phyloP scores from a whole-genome alignment of 108 stramenopile species.

The Cyclostephanos tholiformis region DNA sequence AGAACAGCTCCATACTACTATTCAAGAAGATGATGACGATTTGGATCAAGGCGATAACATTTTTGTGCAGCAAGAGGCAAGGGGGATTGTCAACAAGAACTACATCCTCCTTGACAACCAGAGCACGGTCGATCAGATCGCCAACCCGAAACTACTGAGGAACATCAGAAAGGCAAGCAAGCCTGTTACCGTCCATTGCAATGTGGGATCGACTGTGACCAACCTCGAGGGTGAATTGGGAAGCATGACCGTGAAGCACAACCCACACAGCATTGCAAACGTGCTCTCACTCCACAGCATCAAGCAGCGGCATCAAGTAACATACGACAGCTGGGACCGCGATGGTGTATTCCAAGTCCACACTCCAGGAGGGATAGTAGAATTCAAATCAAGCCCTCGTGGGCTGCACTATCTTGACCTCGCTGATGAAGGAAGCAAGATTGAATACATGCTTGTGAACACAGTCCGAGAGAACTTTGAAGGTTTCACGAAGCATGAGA shows the following conservation, averaged over 20 bases:
- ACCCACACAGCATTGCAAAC: conserved; percentile 46
- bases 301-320: conserved; percentile 17
- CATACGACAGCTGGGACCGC: conserved; percentile 34
- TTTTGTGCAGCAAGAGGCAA: no score
- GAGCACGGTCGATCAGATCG: no score
- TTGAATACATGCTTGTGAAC: no score
- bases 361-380: neutral
- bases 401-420: neutral
- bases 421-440: neutral
- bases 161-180: neutral
- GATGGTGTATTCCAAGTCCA: no score
- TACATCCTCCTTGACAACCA: neutral
- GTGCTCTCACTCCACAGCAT: conserved; percentile 16
- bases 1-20: neutral
- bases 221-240: conserved; percentile 21
- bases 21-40: no score
- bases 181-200: conserved; percentile 6
- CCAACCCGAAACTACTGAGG: conserved; percentile 1
- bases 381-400: neutral
- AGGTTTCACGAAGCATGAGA: no score
- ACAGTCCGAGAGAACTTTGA: no score
- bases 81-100: no score
- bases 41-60: no score
- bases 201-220: conserved; percentile 21
- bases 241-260: conserved; percentile 32